These are phyloP conservation scores for Lyophyllum decastes DNA, from an alignment of 768 basidiomycete species.

Conservation along the genomic window DNA sequence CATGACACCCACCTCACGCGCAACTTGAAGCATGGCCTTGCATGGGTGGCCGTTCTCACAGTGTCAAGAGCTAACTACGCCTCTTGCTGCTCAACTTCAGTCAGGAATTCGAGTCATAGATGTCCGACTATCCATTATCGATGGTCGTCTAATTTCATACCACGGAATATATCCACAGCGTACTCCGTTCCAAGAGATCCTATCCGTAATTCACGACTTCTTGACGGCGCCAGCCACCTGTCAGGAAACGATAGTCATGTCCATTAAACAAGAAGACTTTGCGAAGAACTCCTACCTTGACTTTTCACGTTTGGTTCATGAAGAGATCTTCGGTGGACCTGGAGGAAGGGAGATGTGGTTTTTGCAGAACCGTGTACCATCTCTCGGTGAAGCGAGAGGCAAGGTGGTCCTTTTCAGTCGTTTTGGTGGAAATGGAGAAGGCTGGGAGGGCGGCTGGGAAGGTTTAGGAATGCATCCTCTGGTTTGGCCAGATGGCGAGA, in stretches of 20 bases:
- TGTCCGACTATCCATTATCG: slow-evolving; percentile 71
- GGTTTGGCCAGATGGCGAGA: slow-evolving; percentile 80
- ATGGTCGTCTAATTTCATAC: slow-evolving; percentile 69
- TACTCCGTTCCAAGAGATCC: slow-evolving; percentile 66
- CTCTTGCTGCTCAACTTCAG: slow-evolving; percentile 67
- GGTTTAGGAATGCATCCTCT: slow-evolving; percentile 88
- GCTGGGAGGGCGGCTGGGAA: slow-evolving; percentile 68
- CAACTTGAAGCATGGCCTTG: slow-evolving; percentile 64
- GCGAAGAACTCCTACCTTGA: slow-evolving; percentile 38
- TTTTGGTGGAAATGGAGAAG: slow-evolving; percentile 70
- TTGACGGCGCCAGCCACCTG: slow-evolving; percentile 56
- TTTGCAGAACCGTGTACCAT: slow-evolving; percentile 78
- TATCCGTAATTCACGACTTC: slow-evolving; percentile 62
- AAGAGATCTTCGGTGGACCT: slow-evolving; percentile 60
- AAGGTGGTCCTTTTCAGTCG: slow-evolving; percentile 85
- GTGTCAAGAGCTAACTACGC: slow-evolving; percentile 70
- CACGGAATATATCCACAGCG: slow-evolving; percentile 77
- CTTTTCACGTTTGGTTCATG: slow-evolving; percentile 68
- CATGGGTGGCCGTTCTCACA: slow-evolving; percentile 87
- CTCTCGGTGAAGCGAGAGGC: slow-evolving; percentile 81
- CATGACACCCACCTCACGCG: neutral
- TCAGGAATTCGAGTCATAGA: slow-evolving; percentile 84
- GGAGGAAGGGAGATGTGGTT: slow-evolving; percentile 73
- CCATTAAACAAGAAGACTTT: slow-evolving; percentile 87
- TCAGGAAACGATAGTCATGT: slow-evolving; percentile 81